Evolutionary conservation across 139 green algal genomes (phyloP).

Genomic region (Gonium pectorale): DNA sequence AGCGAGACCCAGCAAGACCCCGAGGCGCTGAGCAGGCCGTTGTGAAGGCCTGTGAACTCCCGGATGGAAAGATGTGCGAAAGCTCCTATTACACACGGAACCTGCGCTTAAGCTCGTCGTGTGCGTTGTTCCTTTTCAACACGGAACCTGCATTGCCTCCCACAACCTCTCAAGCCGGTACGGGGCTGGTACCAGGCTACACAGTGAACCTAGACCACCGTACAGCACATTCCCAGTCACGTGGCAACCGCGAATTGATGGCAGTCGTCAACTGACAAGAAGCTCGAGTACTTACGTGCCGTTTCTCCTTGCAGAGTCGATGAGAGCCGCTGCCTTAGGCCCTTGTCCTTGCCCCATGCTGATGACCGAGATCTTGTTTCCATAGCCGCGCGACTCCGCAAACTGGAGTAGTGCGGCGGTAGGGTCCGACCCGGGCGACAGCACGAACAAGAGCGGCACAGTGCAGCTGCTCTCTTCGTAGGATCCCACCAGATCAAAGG

Average conservation of each 20-base stretch:
- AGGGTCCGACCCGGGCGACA: conserved; percentile 76
- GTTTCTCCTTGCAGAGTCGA: conserved; percentile 62
- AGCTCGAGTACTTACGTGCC: conserved; percentile 22
- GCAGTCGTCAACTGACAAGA: conserved; percentile 59
- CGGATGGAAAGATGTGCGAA: too few relatives aligned
- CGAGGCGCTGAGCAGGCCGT: too few relatives aligned
- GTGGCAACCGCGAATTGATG: too few relatives aligned
- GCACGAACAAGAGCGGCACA: conserved; percentile 84
- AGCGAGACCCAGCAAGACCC: too few relatives aligned
- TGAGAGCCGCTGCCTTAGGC: conserved; percentile 81
- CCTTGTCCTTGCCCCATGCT: conserved; percentile 85
- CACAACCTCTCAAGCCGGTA: too few relatives aligned
- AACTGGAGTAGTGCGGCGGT: conserved; percentile 79
- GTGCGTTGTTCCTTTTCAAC: too few relatives aligned
- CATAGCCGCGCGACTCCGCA: conserved; percentile 65
- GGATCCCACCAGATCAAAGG: conserved; percentile 69
- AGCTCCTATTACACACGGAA: too few relatives aligned
- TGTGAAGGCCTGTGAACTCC: too few relatives aligned
- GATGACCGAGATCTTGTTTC: conserved; percentile 49
- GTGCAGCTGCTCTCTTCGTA: conserved; percentile 30
- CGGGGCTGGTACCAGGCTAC: too few relatives aligned
- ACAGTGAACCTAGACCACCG: not conserved
- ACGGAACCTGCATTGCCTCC: too few relatives aligned
- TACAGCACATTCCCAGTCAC: not conserved
- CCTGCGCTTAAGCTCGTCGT: too few relatives aligned